Evolutionary conservation across 177 flowering plant species (phyloP).

Genomic region (Vitis hybrid): DNA sequence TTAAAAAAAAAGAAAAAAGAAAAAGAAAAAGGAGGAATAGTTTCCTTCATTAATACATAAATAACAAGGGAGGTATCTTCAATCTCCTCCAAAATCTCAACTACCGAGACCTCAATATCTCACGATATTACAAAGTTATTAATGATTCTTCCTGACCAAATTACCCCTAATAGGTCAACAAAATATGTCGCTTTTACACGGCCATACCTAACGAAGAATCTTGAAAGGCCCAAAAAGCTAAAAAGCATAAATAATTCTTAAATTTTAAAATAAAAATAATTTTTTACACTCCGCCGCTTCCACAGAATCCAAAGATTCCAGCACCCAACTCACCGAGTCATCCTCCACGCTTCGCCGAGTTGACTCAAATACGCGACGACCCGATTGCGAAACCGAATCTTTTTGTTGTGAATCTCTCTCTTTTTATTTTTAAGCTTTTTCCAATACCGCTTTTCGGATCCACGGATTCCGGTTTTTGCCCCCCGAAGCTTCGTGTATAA

Average conservation of each 20-base stretch:
- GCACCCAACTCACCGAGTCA: constrained; percentile 9
- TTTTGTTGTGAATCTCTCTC: constrained; percentile 9
- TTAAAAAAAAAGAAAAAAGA: too few relatives aligned
- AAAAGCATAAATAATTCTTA: not conserved
- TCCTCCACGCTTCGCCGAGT: not conserved
- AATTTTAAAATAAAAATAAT: not conserved
- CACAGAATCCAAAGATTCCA: constrained; percentile 12
- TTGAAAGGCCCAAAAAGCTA: not conserved
- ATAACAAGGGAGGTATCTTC: too few relatives aligned
- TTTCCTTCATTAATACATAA: too few relatives aligned
- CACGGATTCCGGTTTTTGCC: too few relatives aligned
- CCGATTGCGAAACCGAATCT: constrained; percentile 22
- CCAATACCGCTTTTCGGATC: too few relatives aligned
- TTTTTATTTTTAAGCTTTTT: not conserved
- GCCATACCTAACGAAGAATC: constrained; percentile 8
- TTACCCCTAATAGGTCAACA: too few relatives aligned
- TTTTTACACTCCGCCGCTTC: constrained; percentile 19
- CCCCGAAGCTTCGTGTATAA: not conserved
- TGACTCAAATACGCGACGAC: constrained; percentile 32
- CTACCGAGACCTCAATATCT: too few relatives aligned
- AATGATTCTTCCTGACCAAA: too few relatives aligned
- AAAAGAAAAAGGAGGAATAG: too few relatives aligned
- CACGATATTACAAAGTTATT: too few relatives aligned
- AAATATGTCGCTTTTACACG: not conserved
- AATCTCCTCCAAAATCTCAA: too few relatives aligned